Percentiles rank a stretch among this genome's conserved stretches.
These are phyloP conservation scores for Echinochloa phyllopogon DNA, from an alignment of 176 grass and related monocot species.

Conservation along the genomic window DNA sequence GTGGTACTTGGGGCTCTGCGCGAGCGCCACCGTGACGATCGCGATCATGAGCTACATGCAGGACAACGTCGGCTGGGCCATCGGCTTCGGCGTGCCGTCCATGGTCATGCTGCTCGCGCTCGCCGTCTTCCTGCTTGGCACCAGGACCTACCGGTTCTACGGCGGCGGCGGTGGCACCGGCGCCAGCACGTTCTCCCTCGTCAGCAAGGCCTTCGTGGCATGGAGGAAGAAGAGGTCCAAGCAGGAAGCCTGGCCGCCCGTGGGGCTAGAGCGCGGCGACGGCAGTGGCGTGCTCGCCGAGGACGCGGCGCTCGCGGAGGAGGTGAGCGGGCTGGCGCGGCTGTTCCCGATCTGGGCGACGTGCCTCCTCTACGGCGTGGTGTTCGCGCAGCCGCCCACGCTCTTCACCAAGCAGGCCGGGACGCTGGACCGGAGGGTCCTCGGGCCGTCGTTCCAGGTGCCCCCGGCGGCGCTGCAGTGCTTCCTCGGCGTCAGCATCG, in stretches of 20 bases:
- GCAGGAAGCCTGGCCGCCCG: no score
- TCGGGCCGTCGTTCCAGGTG: constrained; percentile 20
- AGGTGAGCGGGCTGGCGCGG: constrained; percentile 31
- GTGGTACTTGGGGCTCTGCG: constrained; percentile 58
- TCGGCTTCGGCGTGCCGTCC: constrained; percentile 64
- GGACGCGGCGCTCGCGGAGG: background rate
- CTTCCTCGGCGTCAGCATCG: constrained; percentile 42
- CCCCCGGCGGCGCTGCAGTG: constrained; percentile 55
- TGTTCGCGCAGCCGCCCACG: constrained; percentile 43
- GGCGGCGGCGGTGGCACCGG: no score
- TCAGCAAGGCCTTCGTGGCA: background rate
- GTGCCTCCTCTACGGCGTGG: constrained; percentile 48
- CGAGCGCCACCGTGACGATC: constrained; percentile 26
- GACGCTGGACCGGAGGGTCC: constrained; percentile 46
- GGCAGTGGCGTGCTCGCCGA: background rate
- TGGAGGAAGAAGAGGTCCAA: background rate
- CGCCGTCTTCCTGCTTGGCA: constrained; percentile 59
- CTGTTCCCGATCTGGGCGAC: constrained; percentile 54
- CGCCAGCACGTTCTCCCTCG: background rate
- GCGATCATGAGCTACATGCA: constrained; percentile 60
- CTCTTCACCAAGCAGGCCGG: constrained; percentile 64
- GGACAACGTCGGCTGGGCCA: constrained; percentile 62
- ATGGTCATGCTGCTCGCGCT: constrained; percentile 47
- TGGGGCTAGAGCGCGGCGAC: background rate
- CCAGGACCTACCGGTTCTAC: constrained; percentile 54